Evolutionary conservation across 108 stramenopile genomes (phyloP).

Genomic region (Nannochloropsis salina): DNA sequence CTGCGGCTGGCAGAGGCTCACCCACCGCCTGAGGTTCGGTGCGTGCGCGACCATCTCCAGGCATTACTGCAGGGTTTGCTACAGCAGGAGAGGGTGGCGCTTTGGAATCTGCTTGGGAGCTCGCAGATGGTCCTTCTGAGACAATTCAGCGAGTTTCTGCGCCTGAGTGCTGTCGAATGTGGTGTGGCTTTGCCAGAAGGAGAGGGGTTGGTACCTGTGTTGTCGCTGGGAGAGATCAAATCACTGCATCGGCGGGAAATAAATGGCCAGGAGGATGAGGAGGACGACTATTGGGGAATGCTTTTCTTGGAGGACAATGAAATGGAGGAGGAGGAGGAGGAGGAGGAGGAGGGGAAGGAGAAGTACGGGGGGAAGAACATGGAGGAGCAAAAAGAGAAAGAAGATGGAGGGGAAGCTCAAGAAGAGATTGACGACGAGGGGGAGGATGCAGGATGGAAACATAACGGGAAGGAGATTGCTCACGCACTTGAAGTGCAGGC

Average conservation of each 20-base stretch:
- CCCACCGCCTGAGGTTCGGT: neutral
- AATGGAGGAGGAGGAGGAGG: slow-evolving; percentile 2
- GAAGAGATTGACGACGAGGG: neutral
- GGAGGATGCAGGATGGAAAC: neutral
- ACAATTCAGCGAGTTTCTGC: slow-evolving; percentile 2
- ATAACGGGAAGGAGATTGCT: neutral
- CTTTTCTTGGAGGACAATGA: neutral
- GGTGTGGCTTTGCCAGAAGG: neutral
- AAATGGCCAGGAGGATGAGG: no score
- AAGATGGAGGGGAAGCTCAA: neutral
- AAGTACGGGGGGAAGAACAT: neutral
- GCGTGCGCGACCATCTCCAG: slow-evolving; percentile 19
- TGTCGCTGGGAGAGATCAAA: no score
- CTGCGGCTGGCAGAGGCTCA: neutral
- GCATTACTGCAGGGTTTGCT: neutral
- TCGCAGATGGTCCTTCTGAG: neutral
- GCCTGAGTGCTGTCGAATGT: neutral
- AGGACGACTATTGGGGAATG: no score
- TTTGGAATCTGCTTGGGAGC: neutral
- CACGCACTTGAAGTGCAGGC: slow-evolving; percentile 39
- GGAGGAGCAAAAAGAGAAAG: neutral
- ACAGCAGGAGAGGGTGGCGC: neutral
- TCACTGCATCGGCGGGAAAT: no score
- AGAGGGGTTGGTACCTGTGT: neutral
- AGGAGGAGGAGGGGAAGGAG: neutral